phyloP scores from a whole-genome alignment of 345 rosid species.

The Populus nigra region DNA sequence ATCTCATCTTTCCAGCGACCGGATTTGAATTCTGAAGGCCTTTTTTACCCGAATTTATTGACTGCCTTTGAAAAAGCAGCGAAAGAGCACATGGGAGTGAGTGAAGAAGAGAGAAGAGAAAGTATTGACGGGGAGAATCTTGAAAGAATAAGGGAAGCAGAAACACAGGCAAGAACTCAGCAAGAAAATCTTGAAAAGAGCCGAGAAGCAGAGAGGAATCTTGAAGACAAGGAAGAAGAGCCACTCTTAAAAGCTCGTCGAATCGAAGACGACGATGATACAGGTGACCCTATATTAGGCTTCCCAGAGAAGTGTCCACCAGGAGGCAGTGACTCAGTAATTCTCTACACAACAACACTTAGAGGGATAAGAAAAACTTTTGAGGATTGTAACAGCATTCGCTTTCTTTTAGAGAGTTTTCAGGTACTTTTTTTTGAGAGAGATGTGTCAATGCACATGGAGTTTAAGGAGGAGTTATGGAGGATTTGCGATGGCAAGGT shows the following conservation, averaged over 20 bases:
- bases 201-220: background rate
- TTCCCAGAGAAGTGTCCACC: constrained; percentile 71
- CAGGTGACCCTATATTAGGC: constrained; percentile 33
- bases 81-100: constrained; percentile 35
- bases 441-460: constrained; percentile 34
- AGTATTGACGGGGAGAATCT: constrained; percentile 21
- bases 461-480: constrained; percentile 30
- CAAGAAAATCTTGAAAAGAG: constrained; percentile 15
- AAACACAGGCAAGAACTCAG: constrained; percentile 11
- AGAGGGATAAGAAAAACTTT: constrained; percentile 31
- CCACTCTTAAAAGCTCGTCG: constrained; percentile 44
- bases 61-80: constrained; percentile 67
- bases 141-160: constrained; percentile 10
- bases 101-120: constrained; percentile 37
- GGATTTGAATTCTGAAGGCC: constrained; percentile 59
- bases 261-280: constrained; percentile 24
- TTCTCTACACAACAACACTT: constrained; percentile 31
- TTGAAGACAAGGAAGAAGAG: constrained; percentile 28
- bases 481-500: constrained; percentile 17
- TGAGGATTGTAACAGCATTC: constrained; percentile 29
- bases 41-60: constrained; percentile 73
- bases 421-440: constrained; percentile 21
- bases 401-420: constrained; percentile 29
- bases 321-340: constrained; percentile 48
- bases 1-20: constrained; percentile 61